These are phyloP conservation scores for Fusarium sp. DNA, from an alignment of 2,329 filamentous ascomycete genomes.

Conservation along the genomic window DNA sequence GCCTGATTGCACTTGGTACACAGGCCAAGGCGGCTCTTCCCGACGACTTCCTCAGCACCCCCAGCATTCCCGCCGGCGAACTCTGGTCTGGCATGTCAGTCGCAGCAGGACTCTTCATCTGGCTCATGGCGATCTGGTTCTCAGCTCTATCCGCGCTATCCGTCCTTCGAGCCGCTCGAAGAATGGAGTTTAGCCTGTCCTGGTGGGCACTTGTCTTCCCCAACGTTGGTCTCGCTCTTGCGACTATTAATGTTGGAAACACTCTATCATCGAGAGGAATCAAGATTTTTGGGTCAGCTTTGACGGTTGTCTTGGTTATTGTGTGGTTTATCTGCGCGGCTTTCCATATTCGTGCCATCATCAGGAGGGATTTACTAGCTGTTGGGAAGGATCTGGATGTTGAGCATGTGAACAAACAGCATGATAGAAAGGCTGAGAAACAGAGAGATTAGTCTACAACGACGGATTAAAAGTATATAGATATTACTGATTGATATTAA, in stretches of 20 bases:
- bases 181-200: conserved; percentile 4
- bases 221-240: conserved; percentile 13
- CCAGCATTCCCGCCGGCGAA: not conserved
- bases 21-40: conserved; percentile 4
- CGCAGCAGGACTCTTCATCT: conserved; percentile 13
- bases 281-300: not conserved
- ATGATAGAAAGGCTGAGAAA: conserved; percentile 1
- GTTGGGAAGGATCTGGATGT: conserved; percentile 18
- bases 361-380: not conserved
- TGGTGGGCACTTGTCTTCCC: conserved; percentile 25
- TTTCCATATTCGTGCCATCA: not conserved
- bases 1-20: not conserved
- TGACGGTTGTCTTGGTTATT: not conserved
- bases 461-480: not conserved
- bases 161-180: not conserved
- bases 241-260: conserved; percentile 10
- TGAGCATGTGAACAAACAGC: not conserved
- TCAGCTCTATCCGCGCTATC: not conserved
- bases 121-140: conserved; percentile 21
- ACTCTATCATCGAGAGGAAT: not conserved
- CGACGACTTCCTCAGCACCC: not conserved
- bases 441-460: not conserved
- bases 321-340: conserved; percentile 7
- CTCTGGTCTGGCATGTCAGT: conserved; percentile 12
- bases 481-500: not conserved